These are phyloP conservation scores for Leishmania turanica DNA, from an alignment of 208 protist species.

Conservation along the genomic window DNA sequence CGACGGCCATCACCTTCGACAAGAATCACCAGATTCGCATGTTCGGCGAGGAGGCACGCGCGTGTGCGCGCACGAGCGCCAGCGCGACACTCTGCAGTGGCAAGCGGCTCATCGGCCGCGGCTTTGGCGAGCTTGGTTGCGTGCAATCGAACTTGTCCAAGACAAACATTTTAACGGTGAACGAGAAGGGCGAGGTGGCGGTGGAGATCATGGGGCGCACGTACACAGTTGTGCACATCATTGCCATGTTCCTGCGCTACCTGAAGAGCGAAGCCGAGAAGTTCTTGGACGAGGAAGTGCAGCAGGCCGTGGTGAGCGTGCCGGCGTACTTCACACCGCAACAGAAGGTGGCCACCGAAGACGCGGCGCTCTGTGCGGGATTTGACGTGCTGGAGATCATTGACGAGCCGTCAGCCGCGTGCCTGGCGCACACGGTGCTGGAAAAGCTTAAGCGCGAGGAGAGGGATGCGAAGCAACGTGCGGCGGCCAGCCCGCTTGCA, in stretches of 20 bases:
- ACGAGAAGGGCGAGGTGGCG: slow-evolving; percentile 87
- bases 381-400: slow-evolving; percentile 94
- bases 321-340: slow-evolving; percentile 93
- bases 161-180: slow-evolving; percentile 88
- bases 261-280: slow-evolving; percentile 88
- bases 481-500: slow-evolving; percentile 9
- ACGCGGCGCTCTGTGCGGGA: slow-evolving; percentile 88
- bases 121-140: slow-evolving; percentile 83
- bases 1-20: slow-evolving; percentile 91
- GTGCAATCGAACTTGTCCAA: slow-evolving; percentile 84
- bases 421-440: slow-evolving; percentile 87
- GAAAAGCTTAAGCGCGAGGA: slow-evolving; percentile 19
- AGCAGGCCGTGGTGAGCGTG: slow-evolving; percentile 88
- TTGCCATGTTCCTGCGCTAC: slow-evolving; percentile 93
- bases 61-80: slow-evolving; percentile 83
- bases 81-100: slow-evolving; percentile 91
- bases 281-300: slow-evolving; percentile 82
- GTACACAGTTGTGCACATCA: slow-evolving; percentile 93
- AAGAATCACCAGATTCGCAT: slow-evolving; percentile 88
- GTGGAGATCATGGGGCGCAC: slow-evolving; percentile 89
- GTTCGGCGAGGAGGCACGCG: slow-evolving; percentile 89
- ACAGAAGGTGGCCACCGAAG: slow-evolving; percentile 93
- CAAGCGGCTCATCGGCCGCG: slow-evolving; percentile 89
- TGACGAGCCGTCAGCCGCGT: slow-evolving; percentile 92
- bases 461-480: neutral